Conservation (phyloP, 164 flowering plant genomes). For the Protea cynaroides region DNA sequence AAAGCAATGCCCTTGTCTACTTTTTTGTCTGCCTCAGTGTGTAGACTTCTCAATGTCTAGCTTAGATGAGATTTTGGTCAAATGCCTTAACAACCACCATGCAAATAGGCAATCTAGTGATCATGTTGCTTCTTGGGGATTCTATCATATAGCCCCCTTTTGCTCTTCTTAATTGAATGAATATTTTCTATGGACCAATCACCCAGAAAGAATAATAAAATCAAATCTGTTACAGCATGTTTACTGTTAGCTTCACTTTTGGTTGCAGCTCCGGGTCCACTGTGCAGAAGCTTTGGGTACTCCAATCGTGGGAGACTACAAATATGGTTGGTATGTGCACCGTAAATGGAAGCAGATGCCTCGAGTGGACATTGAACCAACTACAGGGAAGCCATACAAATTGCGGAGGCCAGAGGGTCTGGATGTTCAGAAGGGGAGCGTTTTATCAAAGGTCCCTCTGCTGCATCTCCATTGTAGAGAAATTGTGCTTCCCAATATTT, state of each 20-base stretch:
- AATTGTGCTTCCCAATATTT: slow-evolving; percentile 73
- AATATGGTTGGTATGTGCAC: slow-evolving; percentile 86
- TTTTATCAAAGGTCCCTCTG: slow-evolving; percentile 78
- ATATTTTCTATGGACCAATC: no score
- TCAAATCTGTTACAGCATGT: neutral
- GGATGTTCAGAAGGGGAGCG: slow-evolving; percentile 91
- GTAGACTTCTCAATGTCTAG: no score
- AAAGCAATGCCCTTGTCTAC: no score
- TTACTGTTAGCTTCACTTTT: neutral
- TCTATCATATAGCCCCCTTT: no score
- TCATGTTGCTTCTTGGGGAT: no score
- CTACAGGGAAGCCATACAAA: slow-evolving; percentile 65
- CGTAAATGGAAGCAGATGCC: slow-evolving; percentile 79
- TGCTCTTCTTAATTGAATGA: no score
- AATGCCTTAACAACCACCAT: no score
- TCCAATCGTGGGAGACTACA: slow-evolving; percentile 89
- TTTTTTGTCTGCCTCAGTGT: no score
- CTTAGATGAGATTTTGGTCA: no score
- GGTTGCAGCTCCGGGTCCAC: slow-evolving; percentile 77
- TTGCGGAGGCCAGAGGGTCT: slow-evolving; percentile 68
- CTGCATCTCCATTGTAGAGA: slow-evolving; percentile 87
- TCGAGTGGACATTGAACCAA: slow-evolving; percentile 62
- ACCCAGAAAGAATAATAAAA: no score
- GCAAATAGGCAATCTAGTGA: no score
- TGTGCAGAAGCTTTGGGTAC: slow-evolving; percentile 93